Conservation (phyloP, 2,329 filamentous ascomycete species). For the Colletotrichum destructivum region DNA sequence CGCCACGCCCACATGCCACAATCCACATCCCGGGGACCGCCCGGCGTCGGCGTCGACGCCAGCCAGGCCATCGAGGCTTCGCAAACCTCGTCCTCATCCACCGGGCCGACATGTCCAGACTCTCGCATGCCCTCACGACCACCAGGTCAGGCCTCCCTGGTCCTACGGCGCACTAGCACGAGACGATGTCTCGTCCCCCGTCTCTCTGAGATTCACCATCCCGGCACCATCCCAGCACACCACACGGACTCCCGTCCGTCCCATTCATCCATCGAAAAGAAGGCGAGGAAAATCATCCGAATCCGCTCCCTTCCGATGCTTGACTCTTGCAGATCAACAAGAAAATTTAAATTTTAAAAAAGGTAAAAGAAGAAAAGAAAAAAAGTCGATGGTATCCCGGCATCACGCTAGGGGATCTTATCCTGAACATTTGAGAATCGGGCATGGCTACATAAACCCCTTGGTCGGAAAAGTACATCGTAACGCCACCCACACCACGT, state of each 20-base stretch:
- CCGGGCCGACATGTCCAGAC: no score
- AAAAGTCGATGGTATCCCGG: no score
- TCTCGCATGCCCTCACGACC: not conserved
- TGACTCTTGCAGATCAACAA: constrained; percentile 1
- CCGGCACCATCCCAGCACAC: constrained; percentile 9
- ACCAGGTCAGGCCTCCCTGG: not conserved
- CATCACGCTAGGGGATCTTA: no score
- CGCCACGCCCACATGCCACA: not conserved
- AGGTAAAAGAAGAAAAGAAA: no score
- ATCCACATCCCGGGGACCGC: constrained; percentile 29
- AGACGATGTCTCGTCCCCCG: not conserved
- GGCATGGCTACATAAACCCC: no score
- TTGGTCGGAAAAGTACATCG: no score
- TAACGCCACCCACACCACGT: not conserved
- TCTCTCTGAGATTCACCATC: constrained; percentile 15
- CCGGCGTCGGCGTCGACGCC: not conserved
- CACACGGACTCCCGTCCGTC: constrained; percentile 34
- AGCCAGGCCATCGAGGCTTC: constrained; percentile 5
- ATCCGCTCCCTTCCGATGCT: not conserved
- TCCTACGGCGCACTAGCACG: not conserved
- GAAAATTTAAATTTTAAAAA: not conserved
- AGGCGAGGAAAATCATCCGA: constrained; percentile 7
- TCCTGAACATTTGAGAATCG: no score
- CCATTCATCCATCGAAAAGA: not conserved
- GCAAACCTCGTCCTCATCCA: not conserved